Percentiles rank a stretch among this genome's conserved stretches.
Evolutionary conservation across 1,139 yeast species (phyloP).

Genomic region (Hansenula sp.): DNA sequence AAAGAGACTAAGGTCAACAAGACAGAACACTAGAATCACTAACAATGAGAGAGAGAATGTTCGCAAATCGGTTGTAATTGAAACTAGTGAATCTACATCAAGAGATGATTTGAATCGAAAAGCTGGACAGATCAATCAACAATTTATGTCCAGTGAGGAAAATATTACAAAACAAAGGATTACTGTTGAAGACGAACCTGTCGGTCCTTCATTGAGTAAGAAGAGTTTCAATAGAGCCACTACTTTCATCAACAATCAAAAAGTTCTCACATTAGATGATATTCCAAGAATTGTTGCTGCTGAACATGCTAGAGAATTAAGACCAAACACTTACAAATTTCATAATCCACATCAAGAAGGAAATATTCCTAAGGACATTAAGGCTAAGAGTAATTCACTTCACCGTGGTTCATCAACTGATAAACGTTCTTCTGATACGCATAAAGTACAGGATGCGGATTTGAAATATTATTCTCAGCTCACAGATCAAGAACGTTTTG

Average conservation of each 20-base stretch:
- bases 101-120: conserved; percentile 5
- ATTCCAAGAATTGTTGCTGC: conserved; percentile 96
- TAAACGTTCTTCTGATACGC: conserved; percentile 9
- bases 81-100: conserved; percentile 26
- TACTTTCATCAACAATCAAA: conserved; percentile 55
- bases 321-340: conserved; percentile 82
- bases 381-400: conserved; percentile 16
- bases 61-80: conserved; percentile 50
- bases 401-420: conserved; percentile 15
- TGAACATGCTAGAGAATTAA: conserved; percentile 89
- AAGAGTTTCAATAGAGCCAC: conserved; percentile 25
- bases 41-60: conserved; percentile 52
- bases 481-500: conserved; percentile 52
- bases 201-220: conserved; percentile 21
- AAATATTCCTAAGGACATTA: conserved; percentile 34
- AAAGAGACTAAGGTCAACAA: conserved; percentile 67
- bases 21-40: conserved; percentile 64
- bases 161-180: conserved; percentile 20
- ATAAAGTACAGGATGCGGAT: conserved; percentile 5
- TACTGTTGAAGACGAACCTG: conserved; percentile 24
- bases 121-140: conserved; percentile 1
- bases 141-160: conserved; percentile 12
- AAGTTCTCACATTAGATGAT: conserved; percentile 88
- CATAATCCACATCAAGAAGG: conserved; percentile 38
- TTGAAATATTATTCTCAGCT: conserved; percentile 67